Evolutionary conservation across 805 yeast genomes (phyloP).

Genomic region (Tetrapisispora namnaoensis): DNA sequence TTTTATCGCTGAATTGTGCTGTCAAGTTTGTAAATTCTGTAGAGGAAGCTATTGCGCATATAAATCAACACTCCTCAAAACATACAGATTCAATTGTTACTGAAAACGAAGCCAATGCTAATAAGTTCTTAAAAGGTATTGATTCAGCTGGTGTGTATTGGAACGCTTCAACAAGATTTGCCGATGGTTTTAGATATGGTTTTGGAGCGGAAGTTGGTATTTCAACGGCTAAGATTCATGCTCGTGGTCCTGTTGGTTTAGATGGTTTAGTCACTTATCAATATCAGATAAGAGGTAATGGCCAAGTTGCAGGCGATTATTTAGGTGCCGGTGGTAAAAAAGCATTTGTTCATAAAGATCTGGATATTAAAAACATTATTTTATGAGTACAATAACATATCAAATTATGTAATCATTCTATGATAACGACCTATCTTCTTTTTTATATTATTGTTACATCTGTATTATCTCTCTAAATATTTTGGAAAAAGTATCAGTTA

Average conservation of each 20-base stretch:
- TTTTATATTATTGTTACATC: too few species aligned
- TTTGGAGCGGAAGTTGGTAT: slow-evolving; percentile 99
- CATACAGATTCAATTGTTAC: slow-evolving; percentile 94
- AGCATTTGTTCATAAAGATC: slow-evolving; percentile 64
- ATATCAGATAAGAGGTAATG: slow-evolving; percentile 83
- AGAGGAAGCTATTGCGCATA: slow-evolving; percentile 71
- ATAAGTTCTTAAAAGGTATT: slow-evolving; percentile 67
- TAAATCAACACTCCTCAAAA: slow-evolving; percentile 85
- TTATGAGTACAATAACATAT: slow-evolving; percentile 11
- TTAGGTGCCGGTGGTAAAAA: slow-evolving; percentile 85
- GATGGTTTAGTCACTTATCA: slow-evolving; percentile 96
- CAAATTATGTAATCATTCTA: not conserved
- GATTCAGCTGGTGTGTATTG: slow-evolving; percentile 97
- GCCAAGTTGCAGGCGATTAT: slow-evolving; percentile 88
- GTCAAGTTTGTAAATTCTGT: slow-evolving; percentile 52
- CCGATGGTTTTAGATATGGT: slow-evolving; percentile 97
- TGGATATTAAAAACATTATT: slow-evolving; percentile 32
- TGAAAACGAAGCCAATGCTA: slow-evolving; percentile 59
- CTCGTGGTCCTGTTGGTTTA: slow-evolving; percentile 96
- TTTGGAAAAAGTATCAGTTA: too few species aligned
- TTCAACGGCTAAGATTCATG: slow-evolving; percentile 92
- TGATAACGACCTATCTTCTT: too few species aligned
- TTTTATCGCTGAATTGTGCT: slow-evolving; percentile 73
- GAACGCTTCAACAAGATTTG: slow-evolving; percentile 95
- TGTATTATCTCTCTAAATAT: too few species aligned